These are phyloP conservation scores for Populus hybrid DNA, from an alignment of 441 rosid species.

Conservation along the genomic window DNA sequence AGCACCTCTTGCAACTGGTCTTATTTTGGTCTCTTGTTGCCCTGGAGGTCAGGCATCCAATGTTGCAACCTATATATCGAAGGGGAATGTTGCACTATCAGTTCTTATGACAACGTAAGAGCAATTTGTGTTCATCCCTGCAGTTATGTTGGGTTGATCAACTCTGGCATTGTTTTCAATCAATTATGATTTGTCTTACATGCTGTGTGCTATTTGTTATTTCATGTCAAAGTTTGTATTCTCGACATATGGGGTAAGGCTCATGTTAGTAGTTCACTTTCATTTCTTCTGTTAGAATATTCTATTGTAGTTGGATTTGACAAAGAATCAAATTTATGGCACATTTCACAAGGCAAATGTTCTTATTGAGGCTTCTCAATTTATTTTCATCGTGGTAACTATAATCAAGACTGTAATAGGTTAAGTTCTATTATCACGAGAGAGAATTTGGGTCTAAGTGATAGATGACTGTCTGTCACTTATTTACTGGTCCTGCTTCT, in stretches of 20 bases:
- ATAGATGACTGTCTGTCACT: background rate
- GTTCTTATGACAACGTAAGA: slow-evolving; percentile 95
- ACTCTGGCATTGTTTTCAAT: slow-evolving; percentile 5
- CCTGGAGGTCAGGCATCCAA: slow-evolving; percentile 98
- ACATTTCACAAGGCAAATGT: background rate
- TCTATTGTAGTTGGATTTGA: background rate
- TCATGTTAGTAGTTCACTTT: no score
- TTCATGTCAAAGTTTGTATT: background rate
- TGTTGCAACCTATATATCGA: slow-evolving; percentile 90
- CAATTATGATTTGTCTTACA: background rate
- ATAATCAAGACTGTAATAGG: background rate
- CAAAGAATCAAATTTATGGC: background rate
- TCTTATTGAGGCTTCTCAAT: background rate
- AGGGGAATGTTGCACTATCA: slow-evolving; percentile 95
- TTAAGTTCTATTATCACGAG: background rate
- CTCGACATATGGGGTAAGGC: background rate
- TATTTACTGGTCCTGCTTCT: background rate
- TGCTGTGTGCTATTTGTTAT: background rate
- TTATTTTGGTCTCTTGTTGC: slow-evolving; percentile 93
- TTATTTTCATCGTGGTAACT: background rate
- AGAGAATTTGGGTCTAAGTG: background rate
- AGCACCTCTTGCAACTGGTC: slow-evolving; percentile 96
- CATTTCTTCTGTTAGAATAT: background rate
- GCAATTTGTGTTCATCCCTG: background rate
- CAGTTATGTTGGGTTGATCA: slow-evolving; percentile 5